These are phyloP conservation scores for Zizania latifolia DNA, from an alignment of 176 grass and related monocot species.

Conservation along the genomic window DNA sequence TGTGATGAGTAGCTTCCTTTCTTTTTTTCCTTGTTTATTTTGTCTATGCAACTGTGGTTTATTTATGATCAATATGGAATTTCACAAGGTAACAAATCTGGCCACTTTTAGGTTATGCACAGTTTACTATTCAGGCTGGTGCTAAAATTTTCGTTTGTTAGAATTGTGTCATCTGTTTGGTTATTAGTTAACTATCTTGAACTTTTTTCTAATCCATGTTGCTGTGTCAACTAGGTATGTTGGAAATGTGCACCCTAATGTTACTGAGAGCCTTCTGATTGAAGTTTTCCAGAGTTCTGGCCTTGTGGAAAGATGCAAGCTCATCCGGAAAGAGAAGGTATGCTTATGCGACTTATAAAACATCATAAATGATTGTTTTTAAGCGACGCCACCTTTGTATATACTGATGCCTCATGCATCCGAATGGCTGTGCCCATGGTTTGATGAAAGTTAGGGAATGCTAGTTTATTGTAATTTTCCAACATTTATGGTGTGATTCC, in stretches of 20 bases:
- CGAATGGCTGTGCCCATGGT: background rate
- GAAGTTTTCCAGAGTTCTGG: slow-evolving; percentile 79
- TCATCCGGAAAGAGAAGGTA: slow-evolving; percentile 88
- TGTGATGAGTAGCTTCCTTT: slow-evolving; percentile 9
- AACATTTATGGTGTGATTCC: too few species aligned
- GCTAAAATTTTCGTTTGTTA: background rate
- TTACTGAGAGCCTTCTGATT: slow-evolving; percentile 63
- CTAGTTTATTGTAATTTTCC: background rate
- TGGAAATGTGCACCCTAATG: slow-evolving; percentile 72
- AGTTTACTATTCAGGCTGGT: background rate
- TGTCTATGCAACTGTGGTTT: background rate
- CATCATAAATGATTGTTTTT: background rate
- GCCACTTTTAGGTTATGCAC: background rate
- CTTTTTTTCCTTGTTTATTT: background rate
- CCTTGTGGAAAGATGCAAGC: slow-evolving; percentile 78
- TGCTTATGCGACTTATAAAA: slow-evolving; percentile 14
- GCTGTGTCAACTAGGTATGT: slow-evolving; percentile 56
- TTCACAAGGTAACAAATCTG: background rate
- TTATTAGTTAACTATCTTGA: background rate
- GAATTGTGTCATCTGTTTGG: slow-evolving; percentile 7
- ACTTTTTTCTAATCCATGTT: slow-evolving; percentile 24
- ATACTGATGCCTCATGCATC: slow-evolving; percentile 2
- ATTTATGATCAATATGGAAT: slow-evolving; percentile 8
- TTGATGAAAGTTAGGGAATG: background rate
- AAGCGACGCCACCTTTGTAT: background rate